Percentiles rank a stretch among this genome's conserved stretches.
These are phyloP conservation scores for Plectosphaerella sp. DNA, from an alignment of 2,329 filamentous ascomycete genomes.

Conservation along the genomic window DNA sequence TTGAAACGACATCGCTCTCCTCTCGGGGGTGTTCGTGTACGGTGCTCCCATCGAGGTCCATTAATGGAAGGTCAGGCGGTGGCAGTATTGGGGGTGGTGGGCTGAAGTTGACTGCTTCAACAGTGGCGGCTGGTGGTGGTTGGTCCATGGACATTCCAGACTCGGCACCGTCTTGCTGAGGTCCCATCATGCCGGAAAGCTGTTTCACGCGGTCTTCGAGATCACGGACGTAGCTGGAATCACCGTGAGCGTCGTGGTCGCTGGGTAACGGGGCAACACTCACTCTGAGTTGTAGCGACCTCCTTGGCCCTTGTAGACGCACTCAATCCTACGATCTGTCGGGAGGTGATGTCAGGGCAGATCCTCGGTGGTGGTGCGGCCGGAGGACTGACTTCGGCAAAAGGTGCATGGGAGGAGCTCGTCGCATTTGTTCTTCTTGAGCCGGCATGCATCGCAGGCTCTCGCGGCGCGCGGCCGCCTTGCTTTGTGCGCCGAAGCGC, in stretches of 20 bases:
- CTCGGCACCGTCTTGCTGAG: too few species aligned
- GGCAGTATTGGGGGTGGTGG: neutral
- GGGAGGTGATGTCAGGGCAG: neutral
- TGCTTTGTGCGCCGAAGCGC: slow-evolving; percentile 4
- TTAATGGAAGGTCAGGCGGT: neutral
- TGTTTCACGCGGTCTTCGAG: slow-evolving; percentile 17
- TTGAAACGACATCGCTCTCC: slow-evolving; percentile 10
- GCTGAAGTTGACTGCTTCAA: neutral
- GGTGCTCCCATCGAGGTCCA: too few species aligned
- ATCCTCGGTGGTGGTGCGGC: neutral
- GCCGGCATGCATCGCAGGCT: too few species aligned
- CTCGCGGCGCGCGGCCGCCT: slow-evolving; percentile 8
- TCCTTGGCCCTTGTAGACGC: slow-evolving; percentile 21
- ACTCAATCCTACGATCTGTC: slow-evolving; percentile 17
- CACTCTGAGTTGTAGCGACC: slow-evolving; percentile 18
- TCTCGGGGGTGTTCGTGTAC: slow-evolving; percentile 1
- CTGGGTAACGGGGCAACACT: neutral
- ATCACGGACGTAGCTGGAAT: slow-evolving; percentile 16
- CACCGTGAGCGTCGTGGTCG: too few species aligned
- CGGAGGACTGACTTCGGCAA: slow-evolving; percentile 31
- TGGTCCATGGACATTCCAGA: neutral
- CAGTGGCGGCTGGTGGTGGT: neutral
- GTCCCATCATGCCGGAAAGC: slow-evolving; percentile 2
- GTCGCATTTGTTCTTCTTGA: too few species aligned
- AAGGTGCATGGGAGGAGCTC: slow-evolving; percentile 27